These are phyloP conservation scores for Suillus alpinus DNA, from an alignment of 768 basidiomycete genomes.

Conservation along the genomic window DNA sequence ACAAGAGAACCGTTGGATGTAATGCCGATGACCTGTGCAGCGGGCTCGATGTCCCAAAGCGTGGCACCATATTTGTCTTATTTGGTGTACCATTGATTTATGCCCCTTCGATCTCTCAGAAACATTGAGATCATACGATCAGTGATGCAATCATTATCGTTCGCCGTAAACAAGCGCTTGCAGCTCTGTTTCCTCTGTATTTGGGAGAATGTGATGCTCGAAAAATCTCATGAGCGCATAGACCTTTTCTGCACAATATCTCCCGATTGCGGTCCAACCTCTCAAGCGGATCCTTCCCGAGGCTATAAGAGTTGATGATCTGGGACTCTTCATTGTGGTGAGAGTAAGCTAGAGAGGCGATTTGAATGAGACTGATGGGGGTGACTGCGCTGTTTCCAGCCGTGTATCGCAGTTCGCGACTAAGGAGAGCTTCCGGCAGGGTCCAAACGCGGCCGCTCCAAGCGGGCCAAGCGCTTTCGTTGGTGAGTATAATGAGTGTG, in stretches of 20 bases:
- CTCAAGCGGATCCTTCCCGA: slow-evolving; percentile 19
- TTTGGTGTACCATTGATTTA: slow-evolving; percentile 20
- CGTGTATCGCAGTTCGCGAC: slow-evolving; percentile 17
- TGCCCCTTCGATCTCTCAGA: background rate
- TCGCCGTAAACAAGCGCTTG: slow-evolving; percentile 26
- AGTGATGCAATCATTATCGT: slow-evolving; percentile 19
- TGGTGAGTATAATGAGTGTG: slow-evolving; percentile 21
- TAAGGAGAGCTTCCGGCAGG: slow-evolving; percentile 20
- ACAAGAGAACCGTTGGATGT: slow-evolving; percentile 15
- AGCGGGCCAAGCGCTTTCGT: slow-evolving; percentile 11
- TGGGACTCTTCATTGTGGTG: slow-evolving; percentile 16
- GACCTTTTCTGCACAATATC: slow-evolving; percentile 18
- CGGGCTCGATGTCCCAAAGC: slow-evolving; percentile 20
- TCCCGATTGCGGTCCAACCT: slow-evolving; percentile 19
- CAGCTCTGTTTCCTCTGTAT: slow-evolving; percentile 14
- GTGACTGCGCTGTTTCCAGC: slow-evolving; percentile 13
- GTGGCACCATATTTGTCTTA: slow-evolving; percentile 15
- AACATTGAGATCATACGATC: slow-evolving; percentile 23
- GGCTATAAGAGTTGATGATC: slow-evolving; percentile 18
- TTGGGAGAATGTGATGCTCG: slow-evolving; percentile 20
- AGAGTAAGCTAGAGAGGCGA: slow-evolving; percentile 21
- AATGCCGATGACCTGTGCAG: slow-evolving; percentile 17
- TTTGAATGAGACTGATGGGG: slow-evolving; percentile 19
- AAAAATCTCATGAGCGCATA: slow-evolving; percentile 28
- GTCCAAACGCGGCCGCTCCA: slow-evolving; percentile 26